Base-by-base conservation (phyloP, 202 grass and related monocot genomes). In the Setaria viridis region DNA sequence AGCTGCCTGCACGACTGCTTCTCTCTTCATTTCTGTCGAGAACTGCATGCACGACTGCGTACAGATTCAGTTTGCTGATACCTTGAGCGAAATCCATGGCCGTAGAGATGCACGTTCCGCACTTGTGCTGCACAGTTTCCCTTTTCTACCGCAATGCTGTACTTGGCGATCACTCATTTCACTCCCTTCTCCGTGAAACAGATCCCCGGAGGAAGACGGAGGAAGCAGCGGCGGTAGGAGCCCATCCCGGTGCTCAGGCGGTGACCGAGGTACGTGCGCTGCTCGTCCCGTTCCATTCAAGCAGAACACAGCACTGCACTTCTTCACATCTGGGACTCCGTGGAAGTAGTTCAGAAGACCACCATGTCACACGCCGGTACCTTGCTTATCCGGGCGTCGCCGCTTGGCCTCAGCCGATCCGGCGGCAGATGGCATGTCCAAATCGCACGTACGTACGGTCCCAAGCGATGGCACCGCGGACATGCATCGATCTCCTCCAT, bases 101-200 rank as follows among this genome's bases (percentile, higher is more conserved):
- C 39, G 39, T 41, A 30, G 50, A 20, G 42, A n/a, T 54, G 45
- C 63, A 19, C 21, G 54, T 43, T 39, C 47, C 45, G 9, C 54
- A 41, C 39, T 41, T 41, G 39, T 41, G 39, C 39, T 41, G 39
- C 16, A n/a, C 33, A 57, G 35, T 65, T 59, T 65, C 66, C n/a
- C 34, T 79, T 67, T 49, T 67, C 1, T 9, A 51, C 75, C 39
- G 1, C 16, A 29, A 46, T 76, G 53, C 17, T 47, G 46, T 67
- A 34, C 16, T 65, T 64, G 77, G 16, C 0, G 53, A 29, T 62
- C 66, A 37, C 80, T 80, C 4, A 73, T 48, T 69, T n/a, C 69
- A 2, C 54, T 84, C 71, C 73, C 76, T 35, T 71, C 30, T 37
- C 58, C 1, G 17, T 82, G 49, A 29, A 62, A 62, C 90, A 91